Base-by-base conservation (phyloP, 192 early-diverging fungal species). In the Backusella sp. region DNA sequence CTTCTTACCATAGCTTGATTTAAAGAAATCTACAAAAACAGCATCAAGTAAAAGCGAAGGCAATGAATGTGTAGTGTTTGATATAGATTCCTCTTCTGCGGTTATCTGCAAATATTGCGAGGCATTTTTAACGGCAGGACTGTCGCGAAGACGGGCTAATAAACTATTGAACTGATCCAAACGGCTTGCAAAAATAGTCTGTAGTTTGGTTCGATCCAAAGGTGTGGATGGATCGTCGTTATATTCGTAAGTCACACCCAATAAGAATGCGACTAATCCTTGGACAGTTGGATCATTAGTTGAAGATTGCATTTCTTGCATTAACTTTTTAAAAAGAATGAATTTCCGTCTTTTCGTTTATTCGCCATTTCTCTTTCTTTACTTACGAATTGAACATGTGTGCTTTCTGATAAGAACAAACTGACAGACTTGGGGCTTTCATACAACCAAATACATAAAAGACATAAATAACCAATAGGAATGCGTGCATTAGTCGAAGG, bases 251-350 rank as follows among this genome's bases (percentile, higher is more conserved):
- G 93, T 86, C 9, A 97, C 86, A 3, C 96, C 93, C 30, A 98
- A 82, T 35, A 97, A 77, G 80, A 92, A 97, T 4, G 96, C 95
- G 3, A 94, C 88, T 52, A 98, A 82, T 9, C 98, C 97, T 84
- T 99, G 98, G 0, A 96, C 91, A 49, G 95, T 82, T 28, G 94
- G 89, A 73, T 96, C 93, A 39, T 93, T 89, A 8, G 92, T 90
- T 37, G 97, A 94, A 0, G 94, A 92, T 67, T 95, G 93, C 65
- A 99, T 92, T 82, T 95, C 90, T 79, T 96, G 94, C 17, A 98
- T 95, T 34, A 99, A 79, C 94, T 96, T 77, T 77, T n/a, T 2
- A 67, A 73, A 14, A 34, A 49, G 5, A 28, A 26, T 49, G 21
- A 11, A 53, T 53, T 1, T 28, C 1, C 30, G 1, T 23, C 19